A percentile compares a stretch with the other conserved stretches of the same genome.
phyloP scores from a whole-genome alignment of 164 flowering plant species.

The Vitis labrusca region DNA sequence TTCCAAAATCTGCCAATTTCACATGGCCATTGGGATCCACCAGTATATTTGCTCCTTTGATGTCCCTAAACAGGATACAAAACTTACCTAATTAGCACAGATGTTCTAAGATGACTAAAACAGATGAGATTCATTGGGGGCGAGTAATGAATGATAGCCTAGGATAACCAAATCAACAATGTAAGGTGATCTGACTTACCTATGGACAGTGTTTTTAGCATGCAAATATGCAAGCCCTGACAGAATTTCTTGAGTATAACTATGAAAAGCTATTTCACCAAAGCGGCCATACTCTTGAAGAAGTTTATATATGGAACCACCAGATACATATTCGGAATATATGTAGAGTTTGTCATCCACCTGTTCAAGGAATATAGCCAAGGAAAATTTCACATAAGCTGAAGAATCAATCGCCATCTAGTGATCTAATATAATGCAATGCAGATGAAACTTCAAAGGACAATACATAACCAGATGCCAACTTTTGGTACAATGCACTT shows the following conservation, averaged over 20 bases:
- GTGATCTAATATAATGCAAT: background rate
- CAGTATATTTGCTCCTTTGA: constrained; percentile 83
- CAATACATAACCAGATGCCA: background rate
- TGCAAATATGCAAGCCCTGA: constrained; percentile 80
- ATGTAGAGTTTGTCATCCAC: constrained; percentile 57
- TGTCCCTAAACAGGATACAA: constrained; percentile 50
- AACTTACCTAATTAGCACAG: background rate
- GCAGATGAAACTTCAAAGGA: background rate
- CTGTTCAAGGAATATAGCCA: constrained; percentile 26
- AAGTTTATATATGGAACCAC: constrained; percentile 77
- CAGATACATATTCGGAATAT: constrained; percentile 74
- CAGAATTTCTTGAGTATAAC: constrained; percentile 66
- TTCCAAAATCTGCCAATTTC: constrained; percentile 82
- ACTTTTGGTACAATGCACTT: background rate
- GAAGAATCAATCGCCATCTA: background rate
- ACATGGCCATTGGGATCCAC: constrained; percentile 73
- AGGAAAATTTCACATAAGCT: background rate
- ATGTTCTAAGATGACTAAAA: background rate
- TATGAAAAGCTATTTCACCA: constrained; percentile 61
- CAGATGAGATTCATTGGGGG: background rate
- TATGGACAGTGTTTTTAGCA: constrained; percentile 60
- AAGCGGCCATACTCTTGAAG: constrained; percentile 77
- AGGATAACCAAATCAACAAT: background rate
- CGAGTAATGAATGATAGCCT: background rate
- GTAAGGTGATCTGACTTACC: constrained; percentile 32